Conservation (phyloP, 768 basidiomycete species). For the Phaeotremella skinneri region DNA sequence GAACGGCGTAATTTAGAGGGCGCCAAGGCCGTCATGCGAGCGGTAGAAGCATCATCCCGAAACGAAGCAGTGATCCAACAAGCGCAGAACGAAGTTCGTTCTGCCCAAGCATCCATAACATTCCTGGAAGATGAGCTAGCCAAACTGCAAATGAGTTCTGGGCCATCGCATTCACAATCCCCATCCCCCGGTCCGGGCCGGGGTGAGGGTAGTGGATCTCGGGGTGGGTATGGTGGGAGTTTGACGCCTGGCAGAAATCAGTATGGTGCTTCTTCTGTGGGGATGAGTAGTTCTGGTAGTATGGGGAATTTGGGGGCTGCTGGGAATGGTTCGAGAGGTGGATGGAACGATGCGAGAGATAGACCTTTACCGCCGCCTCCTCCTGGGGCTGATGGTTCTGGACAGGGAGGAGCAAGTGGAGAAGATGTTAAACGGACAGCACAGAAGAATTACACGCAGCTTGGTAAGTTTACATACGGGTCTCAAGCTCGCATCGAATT, state of each 20-base stretch:
- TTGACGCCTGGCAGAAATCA: slow-evolving; percentile 16
- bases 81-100: slow-evolving; percentile 51
- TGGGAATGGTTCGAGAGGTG: slow-evolving; percentile 3
- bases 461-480: slow-evolving; percentile 33
- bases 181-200: slow-evolving; percentile 3
- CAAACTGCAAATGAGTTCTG: slow-evolving; percentile 40
- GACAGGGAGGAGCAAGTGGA: slow-evolving; percentile 3
- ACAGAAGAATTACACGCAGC: slow-evolving; percentile 48
- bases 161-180: slow-evolving; percentile 5
- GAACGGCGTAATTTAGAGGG: slow-evolving; percentile 48
- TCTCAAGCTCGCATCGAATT: neutral
- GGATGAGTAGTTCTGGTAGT: slow-evolving; percentile 3
- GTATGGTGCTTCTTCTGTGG: slow-evolving; percentile 5
- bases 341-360: slow-evolving; percentile 30
- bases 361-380: slow-evolving; percentile 46
- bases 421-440: slow-evolving; percentile 15
- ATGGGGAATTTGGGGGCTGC: slow-evolving; percentile 3
- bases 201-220: slow-evolving; percentile 1
- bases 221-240: neutral
- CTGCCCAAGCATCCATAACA: slow-evolving; percentile 48
- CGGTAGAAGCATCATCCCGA: slow-evolving; percentile 47
- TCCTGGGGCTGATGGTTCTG: slow-evolving; percentile 12
- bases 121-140: slow-evolving; percentile 51
- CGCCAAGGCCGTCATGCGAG: slow-evolving; percentile 49
- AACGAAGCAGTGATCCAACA: slow-evolving; percentile 52